Conservation (phyloP, 1,139 yeast genomes). For the Magnusiomyces suaveolens region DNA sequence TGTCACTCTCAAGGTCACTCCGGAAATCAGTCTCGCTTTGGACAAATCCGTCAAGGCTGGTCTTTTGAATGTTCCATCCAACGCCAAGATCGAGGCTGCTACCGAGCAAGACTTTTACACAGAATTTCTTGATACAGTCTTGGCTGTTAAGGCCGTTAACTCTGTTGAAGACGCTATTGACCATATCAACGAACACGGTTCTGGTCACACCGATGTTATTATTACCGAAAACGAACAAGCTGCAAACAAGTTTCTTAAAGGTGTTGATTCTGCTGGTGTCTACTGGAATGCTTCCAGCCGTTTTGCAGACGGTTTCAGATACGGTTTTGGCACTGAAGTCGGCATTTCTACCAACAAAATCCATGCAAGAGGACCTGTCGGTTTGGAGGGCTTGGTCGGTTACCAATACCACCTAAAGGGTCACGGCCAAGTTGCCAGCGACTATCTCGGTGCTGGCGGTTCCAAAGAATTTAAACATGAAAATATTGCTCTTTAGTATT, state of each 20-base stretch:
- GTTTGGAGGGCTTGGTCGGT: conserved; percentile 90
- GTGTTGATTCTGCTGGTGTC: conserved; percentile 93
- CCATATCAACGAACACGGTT: conserved; percentile 84
- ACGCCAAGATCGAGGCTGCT: conserved; percentile 37
- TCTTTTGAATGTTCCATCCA: conserved; percentile 20
- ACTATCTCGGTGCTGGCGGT: conserved; percentile 91
- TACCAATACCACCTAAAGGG: conserved; percentile 92
- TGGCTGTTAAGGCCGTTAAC: conserved; percentile 58
- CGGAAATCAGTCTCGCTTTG: conserved; percentile 39
- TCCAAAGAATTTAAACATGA: conserved; percentile 61
- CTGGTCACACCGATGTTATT: conserved; percentile 92
- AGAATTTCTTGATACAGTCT: conserved; percentile 74
- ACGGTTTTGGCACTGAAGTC: conserved; percentile 97
- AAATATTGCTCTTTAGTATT: too few relatives aligned
- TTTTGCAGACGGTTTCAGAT: conserved; percentile 96
- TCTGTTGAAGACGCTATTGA: conserved; percentile 59
- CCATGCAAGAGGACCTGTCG: conserved; percentile 98
- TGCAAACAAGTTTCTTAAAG: conserved; percentile 73
- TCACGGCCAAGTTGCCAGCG: conserved; percentile 83
- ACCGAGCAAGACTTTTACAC: conserved; percentile 59
- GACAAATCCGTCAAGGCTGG: conserved; percentile 15
- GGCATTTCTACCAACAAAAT: conserved; percentile 95
- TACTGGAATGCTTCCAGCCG: conserved; percentile 97
- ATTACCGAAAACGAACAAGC: conserved; percentile 59
- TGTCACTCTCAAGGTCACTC: conserved; percentile 62